Evolutionary conservation across 1,139 yeast species (phyloP).

Genomic region (Citeromyces hawaiiensis): DNA sequence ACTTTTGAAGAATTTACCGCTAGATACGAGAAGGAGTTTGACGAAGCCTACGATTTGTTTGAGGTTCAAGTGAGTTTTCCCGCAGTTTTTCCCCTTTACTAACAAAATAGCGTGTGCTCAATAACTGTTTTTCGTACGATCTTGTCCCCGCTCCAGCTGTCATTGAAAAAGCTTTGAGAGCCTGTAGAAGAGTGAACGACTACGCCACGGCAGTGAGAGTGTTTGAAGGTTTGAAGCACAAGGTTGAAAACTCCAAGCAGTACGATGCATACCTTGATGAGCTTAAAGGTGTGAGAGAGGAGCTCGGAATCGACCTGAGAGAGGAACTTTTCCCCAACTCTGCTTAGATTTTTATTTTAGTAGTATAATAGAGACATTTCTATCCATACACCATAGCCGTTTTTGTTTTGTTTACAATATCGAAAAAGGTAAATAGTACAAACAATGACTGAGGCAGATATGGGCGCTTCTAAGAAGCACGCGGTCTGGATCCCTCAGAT

Average conservation of each 20-base stretch:
- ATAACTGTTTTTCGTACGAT: conserved; percentile 97
- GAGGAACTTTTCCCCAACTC: conserved; percentile 64
- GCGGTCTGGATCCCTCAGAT: not conserved
- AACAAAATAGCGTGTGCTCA: conserved; percentile 45
- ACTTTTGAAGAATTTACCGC: conserved; percentile 91
- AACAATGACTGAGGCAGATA: conserved; percentile 28
- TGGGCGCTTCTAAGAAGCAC: not conserved
- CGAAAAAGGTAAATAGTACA: conserved; percentile 52
- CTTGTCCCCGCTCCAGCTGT: conserved; percentile 97
- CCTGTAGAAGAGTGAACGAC: conserved; percentile 98
- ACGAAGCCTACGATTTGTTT: conserved; percentile 93
- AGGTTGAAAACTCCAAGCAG: conserved; percentile 89
- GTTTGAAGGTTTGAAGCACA: conserved; percentile 87
- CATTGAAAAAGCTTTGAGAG: conserved; percentile 89
- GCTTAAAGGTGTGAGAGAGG: conserved; percentile 81
- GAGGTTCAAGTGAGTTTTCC: conserved; percentile 58
- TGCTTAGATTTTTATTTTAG: conserved; percentile 11
- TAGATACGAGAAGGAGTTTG: conserved; percentile 92
- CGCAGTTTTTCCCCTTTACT: conserved; percentile 1
- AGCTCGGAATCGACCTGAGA: conserved; percentile 87
- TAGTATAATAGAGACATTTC: not conserved
- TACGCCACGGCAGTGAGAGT: conserved; percentile 98
- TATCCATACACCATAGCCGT: not conserved
- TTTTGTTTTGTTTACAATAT: not conserved
- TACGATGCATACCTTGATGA: conserved; percentile 94